Evolutionary conservation across 768 basidiomycete species (phyloP).

Genomic region (Pleurotus sapidus): DNA sequence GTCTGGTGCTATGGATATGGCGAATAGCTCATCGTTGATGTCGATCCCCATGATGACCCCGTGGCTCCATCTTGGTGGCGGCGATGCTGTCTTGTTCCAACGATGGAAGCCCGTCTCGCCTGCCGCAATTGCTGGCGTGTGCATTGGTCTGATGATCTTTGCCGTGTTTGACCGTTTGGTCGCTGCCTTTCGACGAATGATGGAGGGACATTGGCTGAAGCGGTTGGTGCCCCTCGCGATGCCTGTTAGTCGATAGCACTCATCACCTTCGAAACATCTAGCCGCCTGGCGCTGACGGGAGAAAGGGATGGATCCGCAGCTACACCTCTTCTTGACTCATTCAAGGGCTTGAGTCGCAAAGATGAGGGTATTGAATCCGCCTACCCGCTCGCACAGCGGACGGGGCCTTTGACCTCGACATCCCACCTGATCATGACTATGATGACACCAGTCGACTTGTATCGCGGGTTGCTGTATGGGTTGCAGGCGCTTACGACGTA

Average conservation of each 20-base stretch:
- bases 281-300: background rate
- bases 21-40: slow-evolving; percentile 4
- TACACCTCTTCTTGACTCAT: background rate
- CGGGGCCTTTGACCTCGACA: too few relatives aligned
- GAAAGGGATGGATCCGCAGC: background rate
- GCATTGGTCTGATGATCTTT: slow-evolving; percentile 64
- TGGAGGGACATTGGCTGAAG: slow-evolving; percentile 56
- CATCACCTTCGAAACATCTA: background rate
- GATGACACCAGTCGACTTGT: slow-evolving; percentile 43
- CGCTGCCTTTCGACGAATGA: slow-evolving; percentile 46
- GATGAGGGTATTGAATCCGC: slow-evolving; percentile 21
- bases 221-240: slow-evolving; percentile 35
- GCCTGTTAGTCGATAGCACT: background rate
- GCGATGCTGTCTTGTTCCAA: slow-evolving; percentile 65
- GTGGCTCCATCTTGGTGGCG: slow-evolving; percentile 65
- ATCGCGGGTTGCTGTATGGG: slow-evolving; percentile 63
- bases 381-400: too few relatives aligned
- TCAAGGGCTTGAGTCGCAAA: background rate
- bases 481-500: slow-evolving; percentile 64
- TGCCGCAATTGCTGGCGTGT: slow-evolving; percentile 74
- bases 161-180: slow-evolving; percentile 72
- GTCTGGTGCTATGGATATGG: background rate
- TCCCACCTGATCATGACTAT: too few relatives aligned
- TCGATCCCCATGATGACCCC: slow-evolving; percentile 49
- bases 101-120: slow-evolving; percentile 63